phyloP scores from a whole-genome alignment of 2,329 filamentous ascomycete species.

The Hypomyces rosellus region DNA sequence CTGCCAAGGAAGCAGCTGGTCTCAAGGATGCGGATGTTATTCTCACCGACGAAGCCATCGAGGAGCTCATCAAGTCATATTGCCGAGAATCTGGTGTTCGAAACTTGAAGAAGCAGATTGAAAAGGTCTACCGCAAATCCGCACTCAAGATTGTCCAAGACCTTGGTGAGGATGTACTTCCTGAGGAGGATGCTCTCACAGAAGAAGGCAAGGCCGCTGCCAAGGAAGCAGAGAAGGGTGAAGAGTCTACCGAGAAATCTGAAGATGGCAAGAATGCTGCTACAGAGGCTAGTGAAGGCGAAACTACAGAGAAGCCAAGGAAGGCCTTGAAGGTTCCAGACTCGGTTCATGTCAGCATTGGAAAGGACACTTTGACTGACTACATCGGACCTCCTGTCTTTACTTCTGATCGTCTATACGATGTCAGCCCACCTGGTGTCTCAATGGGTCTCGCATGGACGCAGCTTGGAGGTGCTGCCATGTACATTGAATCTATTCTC shows the following conservation, averaged over 20 bases:
- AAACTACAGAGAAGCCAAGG: conserved; percentile 60
- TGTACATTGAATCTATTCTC: conserved; percentile 95
- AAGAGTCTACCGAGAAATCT: conserved; percentile 28
- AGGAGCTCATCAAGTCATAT: conserved; percentile 97
- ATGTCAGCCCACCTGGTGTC: conserved; percentile 86
- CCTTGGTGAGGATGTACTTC: conserved; percentile 74
- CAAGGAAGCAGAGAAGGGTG: conserved; percentile 60
- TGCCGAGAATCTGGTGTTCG: conserved; percentile 95
- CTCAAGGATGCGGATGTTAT: conserved; percentile 85
- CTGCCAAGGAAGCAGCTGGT: conserved; percentile 89
- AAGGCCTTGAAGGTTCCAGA: conserved; percentile 79
- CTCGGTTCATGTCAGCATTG: conserved; percentile 76
- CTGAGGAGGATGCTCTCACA: conserved; percentile 76
- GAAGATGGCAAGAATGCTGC: conserved; percentile 18
- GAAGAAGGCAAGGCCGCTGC: conserved; percentile 77
- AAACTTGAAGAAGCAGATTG: conserved; percentile 98
- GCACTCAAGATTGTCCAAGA: conserved; percentile 96
- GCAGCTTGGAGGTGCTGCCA: conserved; percentile 87
- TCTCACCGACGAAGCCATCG: conserved; percentile 80
- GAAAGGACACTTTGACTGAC: conserved; percentile 86
- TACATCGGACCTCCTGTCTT: conserved; percentile 95
- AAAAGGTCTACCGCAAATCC: conserved; percentile 97
- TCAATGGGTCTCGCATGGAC: conserved; percentile 99
- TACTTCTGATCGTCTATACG: conserved; percentile 91
- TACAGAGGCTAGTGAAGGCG: conserved; percentile 29